Percentiles rank a stretch among this genome's conserved stretches.
phyloP scores from a whole-genome alignment of 495 filamentous ascomycete genomes.

The Rhizodiscina lignyota region DNA sequence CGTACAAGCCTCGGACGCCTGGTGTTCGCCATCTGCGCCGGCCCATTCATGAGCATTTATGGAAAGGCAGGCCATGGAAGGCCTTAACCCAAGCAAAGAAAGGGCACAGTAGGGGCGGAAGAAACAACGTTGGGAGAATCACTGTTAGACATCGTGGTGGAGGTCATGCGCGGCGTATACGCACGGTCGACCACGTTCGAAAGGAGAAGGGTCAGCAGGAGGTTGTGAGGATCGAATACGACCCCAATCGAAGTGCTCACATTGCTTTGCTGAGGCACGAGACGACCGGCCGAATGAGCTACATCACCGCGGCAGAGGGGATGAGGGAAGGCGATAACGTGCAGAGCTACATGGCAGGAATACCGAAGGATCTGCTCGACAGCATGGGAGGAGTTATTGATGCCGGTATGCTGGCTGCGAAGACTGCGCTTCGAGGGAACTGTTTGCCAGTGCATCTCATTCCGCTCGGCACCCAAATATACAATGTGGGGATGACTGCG shows the following conservation, averaged over 20 bases:
- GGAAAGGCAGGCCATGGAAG: constrained; percentile 73
- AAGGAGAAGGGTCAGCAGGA: constrained; percentile 58
- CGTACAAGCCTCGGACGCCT: constrained; percentile 88
- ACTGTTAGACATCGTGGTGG: constrained; percentile 85
- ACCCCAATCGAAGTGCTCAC: constrained; percentile 83
- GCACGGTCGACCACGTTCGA: constrained; percentile 75
- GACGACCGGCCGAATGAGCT: constrained; percentile 51
- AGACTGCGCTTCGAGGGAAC: constrained; percentile 87
- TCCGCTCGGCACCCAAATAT: constrained; percentile 77
- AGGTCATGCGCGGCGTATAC: constrained; percentile 77
- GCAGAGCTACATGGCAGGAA: constrained; percentile 76
- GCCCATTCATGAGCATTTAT: constrained; percentile 90
- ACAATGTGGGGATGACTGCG: constrained; percentile 59
- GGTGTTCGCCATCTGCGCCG: constrained; percentile 82
- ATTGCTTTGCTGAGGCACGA: constrained; percentile 71
- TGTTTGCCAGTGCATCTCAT: constrained; percentile 91
- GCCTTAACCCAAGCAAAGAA: constrained; percentile 79
- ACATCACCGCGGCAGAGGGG: constrained; percentile 85
- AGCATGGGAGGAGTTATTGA: constrained; percentile 85
- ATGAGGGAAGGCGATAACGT: constrained; percentile 83
- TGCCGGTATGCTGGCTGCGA: constrained; percentile 85
- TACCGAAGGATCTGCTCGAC: constrained; percentile 65
- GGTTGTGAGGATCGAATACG: constrained; percentile 90
- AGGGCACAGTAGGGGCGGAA: constrained; percentile 79
- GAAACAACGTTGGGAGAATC: constrained; percentile 71